Evolutionary conservation across 768 basidiomycete genomes (phyloP).

Genomic region (Artomyces pyxidatus): DNA sequence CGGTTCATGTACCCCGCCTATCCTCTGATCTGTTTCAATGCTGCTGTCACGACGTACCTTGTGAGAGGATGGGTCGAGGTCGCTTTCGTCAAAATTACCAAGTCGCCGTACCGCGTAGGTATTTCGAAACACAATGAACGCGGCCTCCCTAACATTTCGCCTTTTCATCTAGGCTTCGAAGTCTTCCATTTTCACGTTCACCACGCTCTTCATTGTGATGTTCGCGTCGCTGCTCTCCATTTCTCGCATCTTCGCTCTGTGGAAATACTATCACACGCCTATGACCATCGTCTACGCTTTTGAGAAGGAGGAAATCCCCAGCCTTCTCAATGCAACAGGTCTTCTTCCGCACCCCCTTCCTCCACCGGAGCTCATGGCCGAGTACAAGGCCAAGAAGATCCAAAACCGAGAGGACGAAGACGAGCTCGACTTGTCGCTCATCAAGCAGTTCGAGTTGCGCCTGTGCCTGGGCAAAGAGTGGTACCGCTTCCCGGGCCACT

Average conservation of each 20-base stretch:
- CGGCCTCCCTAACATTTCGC: slow-evolving; percentile 4
- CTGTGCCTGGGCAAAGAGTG: slow-evolving; percentile 93
- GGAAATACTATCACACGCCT: slow-evolving; percentile 88
- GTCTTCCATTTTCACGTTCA: slow-evolving; percentile 63
- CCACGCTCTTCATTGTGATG: slow-evolving; percentile 67
- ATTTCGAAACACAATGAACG: neutral
- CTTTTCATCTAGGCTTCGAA: slow-evolving; percentile 54
- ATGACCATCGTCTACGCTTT: slow-evolving; percentile 62
- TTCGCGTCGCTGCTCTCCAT: slow-evolving; percentile 61
- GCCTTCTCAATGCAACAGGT: slow-evolving; percentile 66
- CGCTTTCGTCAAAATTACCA: slow-evolving; percentile 64
- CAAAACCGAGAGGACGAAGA: slow-evolving; percentile 31
- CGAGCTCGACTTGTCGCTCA: slow-evolving; percentile 56
- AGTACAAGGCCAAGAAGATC: slow-evolving; percentile 18
- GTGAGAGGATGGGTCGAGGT: slow-evolving; percentile 82
- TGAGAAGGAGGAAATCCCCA: slow-evolving; percentile 73
- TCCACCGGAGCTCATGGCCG: slow-evolving; percentile 35
- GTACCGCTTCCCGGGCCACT: slow-evolving; percentile 90
- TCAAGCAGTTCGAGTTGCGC: slow-evolving; percentile 62
- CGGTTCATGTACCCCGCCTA: slow-evolving; percentile 97
- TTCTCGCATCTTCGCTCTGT: slow-evolving; percentile 74
- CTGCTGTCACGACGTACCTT: slow-evolving; percentile 81
- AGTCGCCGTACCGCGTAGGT: slow-evolving; percentile 78
- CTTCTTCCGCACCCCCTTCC: slow-evolving; percentile 43
- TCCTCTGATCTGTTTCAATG: slow-evolving; percentile 89